A percentile compares a stretch with the other conserved stretches of the same genome.
phyloP scores from a whole-genome alignment of 169 alveolate species.

The Theileria orientalis region DNA sequence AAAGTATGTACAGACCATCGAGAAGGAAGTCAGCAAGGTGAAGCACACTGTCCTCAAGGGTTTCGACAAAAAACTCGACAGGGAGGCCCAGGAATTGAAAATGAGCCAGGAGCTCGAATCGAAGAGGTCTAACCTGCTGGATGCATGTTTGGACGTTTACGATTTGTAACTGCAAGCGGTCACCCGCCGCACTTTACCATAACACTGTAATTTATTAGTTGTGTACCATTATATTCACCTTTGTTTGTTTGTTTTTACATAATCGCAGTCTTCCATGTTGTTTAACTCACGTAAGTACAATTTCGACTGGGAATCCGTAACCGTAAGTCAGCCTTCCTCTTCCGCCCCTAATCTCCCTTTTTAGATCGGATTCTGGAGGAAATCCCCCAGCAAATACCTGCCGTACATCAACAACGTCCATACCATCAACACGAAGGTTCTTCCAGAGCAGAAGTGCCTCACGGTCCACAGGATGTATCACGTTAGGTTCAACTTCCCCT shows the following conservation, averaged over 20 bases:
- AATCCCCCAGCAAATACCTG: slow-evolving; percentile 53
- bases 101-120: slow-evolving; percentile 10
- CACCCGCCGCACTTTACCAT: not conserved
- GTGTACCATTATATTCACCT: not conserved
- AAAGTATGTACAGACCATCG: slow-evolving; percentile 19
- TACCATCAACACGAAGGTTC: slow-evolving; percentile 31
- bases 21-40: slow-evolving; percentile 45
- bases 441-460: slow-evolving; percentile 29
- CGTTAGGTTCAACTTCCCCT: slow-evolving; percentile 51
- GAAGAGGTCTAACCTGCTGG: slow-evolving; percentile 12
- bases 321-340: slow-evolving; percentile 15
- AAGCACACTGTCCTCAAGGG: slow-evolving; percentile 47
- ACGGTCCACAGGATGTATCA: slow-evolving; percentile 44
- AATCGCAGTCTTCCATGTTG: slow-evolving; percentile 20
- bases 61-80: slow-evolving; percentile 1
- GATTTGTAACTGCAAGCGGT: not conserved
- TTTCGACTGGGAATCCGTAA: slow-evolving; percentile 57
- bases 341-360: not conserved
- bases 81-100: slow-evolving; percentile 8
- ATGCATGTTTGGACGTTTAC: slow-evolving; percentile 42
- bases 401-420: slow-evolving; percentile 50
- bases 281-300: slow-evolving; percentile 22
- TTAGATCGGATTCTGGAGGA: slow-evolving; percentile 57
- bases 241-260: not conserved
- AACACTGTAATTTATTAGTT: not conserved